A percentile compares a stretch with the other conserved stretches of the same genome.
phyloP scores from a whole-genome alignment of 129 eudicot genomes.

The carrot (Daucus carota) region DNA sequence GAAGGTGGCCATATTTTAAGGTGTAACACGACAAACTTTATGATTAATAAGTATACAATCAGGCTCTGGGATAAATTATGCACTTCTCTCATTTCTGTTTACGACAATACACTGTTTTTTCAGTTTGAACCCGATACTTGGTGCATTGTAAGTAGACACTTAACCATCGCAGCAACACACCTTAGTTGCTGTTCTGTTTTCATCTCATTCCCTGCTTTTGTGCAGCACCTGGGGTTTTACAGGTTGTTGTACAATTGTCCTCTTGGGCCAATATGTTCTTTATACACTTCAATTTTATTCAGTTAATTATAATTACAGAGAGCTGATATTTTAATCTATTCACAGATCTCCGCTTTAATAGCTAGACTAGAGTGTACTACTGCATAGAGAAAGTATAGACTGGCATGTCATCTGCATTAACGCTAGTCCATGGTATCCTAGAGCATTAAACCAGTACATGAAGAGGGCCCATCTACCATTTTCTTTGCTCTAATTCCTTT shows the following conservation, averaged over 20 bases:
- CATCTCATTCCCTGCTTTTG: no score
- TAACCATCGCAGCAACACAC: background rate
- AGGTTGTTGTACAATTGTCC: no score
- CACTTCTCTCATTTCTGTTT: background rate
- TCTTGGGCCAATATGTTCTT: no score
- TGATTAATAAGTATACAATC: background rate
- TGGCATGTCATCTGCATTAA: background rate
- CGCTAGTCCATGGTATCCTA: background rate
- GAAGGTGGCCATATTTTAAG: background rate
- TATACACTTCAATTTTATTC: no score
- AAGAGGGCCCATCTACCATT: background rate
- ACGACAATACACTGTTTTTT: background rate
- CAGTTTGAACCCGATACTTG: background rate
- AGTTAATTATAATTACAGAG: no score
- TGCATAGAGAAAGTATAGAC: background rate
- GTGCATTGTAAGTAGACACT: background rate
- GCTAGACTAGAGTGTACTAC: background rate
- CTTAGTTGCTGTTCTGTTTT: no score
- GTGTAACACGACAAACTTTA: background rate
- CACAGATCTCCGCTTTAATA: background rate
- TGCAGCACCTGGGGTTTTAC: no score
- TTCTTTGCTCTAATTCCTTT: background rate
- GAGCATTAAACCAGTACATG: background rate
- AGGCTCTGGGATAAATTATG: background rate
- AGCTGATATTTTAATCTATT: background rate